These are phyloP conservation scores for Symbiotaphrina buchneri DNA, from an alignment of 495 filamentous ascomycete genomes.

Conservation along the genomic window DNA sequence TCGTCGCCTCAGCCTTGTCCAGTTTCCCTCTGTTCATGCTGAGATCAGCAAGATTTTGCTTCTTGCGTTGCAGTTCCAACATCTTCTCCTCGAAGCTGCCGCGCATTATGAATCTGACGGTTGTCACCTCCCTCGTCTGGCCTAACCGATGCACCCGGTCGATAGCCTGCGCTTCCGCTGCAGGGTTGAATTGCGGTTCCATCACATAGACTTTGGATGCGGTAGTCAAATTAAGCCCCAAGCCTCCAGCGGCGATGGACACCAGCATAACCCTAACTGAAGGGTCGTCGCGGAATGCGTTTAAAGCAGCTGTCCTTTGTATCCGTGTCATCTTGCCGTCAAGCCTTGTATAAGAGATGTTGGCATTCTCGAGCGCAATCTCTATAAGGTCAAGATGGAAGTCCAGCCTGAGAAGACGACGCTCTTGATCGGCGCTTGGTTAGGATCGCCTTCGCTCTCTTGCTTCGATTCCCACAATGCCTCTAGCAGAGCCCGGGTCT, in stretches of 20 bases:
- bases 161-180: constrained; percentile 79
- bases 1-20: constrained; percentile 51
- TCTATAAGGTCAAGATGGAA: constrained; percentile 85
- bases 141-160: constrained; percentile 89
- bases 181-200: constrained; percentile 96
- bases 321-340: constrained; percentile 69
- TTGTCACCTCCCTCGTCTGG: constrained; percentile 64
- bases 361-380: constrained; percentile 46
- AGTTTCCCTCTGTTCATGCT: constrained; percentile 53
- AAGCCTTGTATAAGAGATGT: constrained; percentile 51
- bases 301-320: constrained; percentile 47
- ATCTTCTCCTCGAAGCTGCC: constrained; percentile 90
- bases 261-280: constrained; percentile 61
- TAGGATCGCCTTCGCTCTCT: constrained; percentile 31
- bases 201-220: constrained; percentile 82
- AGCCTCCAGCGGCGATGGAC: constrained; percentile 77
- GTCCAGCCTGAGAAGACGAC: constrained; percentile 94
- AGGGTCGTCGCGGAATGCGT: constrained; percentile 50
- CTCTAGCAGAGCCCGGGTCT: constrained; percentile 57
- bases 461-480: constrained; percentile 34
- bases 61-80: constrained; percentile 69
- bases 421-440: constrained; percentile 53
- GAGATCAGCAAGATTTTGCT: constrained; percentile 67
- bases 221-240: constrained; percentile 76
- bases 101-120: constrained; percentile 69